Conservation (phyloP, 345 rosid genomes). For the Psidium friedrichsthalianum region DNA sequence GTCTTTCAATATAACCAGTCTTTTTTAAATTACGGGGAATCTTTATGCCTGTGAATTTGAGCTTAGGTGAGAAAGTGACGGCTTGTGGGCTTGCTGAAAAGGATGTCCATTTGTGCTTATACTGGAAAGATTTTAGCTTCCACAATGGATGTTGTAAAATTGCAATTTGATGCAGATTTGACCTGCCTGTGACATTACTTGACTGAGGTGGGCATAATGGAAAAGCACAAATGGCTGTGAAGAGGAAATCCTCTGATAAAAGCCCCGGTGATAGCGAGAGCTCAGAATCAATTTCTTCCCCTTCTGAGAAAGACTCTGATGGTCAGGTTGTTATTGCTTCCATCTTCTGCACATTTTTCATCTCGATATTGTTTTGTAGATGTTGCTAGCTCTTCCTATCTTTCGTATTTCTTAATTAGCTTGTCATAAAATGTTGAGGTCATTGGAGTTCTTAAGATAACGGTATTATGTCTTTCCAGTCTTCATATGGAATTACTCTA, state of each 20-base stretch:
- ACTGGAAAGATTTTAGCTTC: not conserved
- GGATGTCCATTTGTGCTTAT: constrained; percentile 13
- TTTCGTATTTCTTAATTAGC: not conserved
- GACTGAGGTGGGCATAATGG: constrained; percentile 30
- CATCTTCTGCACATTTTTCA: not conserved
- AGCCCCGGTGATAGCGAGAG: constrained; percentile 68
- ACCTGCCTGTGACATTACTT: constrained; percentile 17
- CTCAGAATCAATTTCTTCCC: constrained; percentile 60
- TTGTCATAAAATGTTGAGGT: not conserved
- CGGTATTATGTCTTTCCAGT: not conserved
- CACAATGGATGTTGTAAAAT: not conserved
- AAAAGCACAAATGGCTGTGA: constrained; percentile 69
- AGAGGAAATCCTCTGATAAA: constrained; percentile 64
- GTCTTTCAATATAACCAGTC: not conserved
- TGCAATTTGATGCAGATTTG: constrained; percentile 24
- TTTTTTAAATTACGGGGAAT: not conserved
- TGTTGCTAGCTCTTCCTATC: not conserved
- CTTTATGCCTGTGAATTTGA: constrained; percentile 23
- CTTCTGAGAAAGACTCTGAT: constrained; percentile 61
- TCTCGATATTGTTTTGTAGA: not conserved
- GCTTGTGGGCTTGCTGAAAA: not conserved
- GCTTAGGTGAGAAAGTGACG: constrained; percentile 36
- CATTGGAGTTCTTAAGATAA: not conserved
- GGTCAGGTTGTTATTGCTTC: constrained; percentile 32
- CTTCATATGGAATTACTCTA: not conserved